These are phyloP conservation scores for Aureobasidium sp. DNA, from an alignment of 2,329 filamentous ascomycete species.

Conservation along the genomic window DNA sequence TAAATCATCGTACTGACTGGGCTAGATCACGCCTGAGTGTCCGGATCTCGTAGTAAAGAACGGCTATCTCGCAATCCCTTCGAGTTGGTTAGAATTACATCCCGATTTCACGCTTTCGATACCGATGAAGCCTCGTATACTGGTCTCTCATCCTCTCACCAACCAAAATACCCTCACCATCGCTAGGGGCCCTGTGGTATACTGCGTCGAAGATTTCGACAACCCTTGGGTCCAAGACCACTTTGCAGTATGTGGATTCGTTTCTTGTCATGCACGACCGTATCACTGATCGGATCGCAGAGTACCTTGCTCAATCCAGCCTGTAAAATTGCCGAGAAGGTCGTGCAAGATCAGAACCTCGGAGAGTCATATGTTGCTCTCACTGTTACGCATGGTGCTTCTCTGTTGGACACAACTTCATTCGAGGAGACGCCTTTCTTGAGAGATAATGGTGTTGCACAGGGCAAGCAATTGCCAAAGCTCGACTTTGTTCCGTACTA, in stretches of 20 bases:
- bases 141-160: slow-evolving; percentile 47
- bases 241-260: slow-evolving; percentile 37
- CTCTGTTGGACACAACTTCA: background rate
- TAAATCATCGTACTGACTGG: background rate
- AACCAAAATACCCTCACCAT: slow-evolving; percentile 49
- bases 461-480: slow-evolving; percentile 22
- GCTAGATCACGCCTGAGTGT: slow-evolving; percentile 33
- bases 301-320: background rate
- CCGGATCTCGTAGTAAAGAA: slow-evolving; percentile 31
- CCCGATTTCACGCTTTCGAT: slow-evolving; percentile 42
- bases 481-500: slow-evolving; percentile 51
- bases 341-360: background rate
- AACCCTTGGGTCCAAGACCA: slow-evolving; percentile 51
- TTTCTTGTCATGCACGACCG: too few species aligned
- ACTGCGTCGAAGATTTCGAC: slow-evolving; percentile 55
- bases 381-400: background rate
- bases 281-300: background rate
- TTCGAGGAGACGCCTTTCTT: background rate
- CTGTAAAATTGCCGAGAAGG: background rate
- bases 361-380: background rate
- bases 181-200: slow-evolving; percentile 52
- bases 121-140: slow-evolving; percentile 40
- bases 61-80: slow-evolving; percentile 41
- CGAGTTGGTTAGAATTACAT: slow-evolving; percentile 34
- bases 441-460: background rate